phyloP scores from a whole-genome alignment of 495 filamentous ascomycete genomes.

The Tetracladium marchalianum region DNA sequence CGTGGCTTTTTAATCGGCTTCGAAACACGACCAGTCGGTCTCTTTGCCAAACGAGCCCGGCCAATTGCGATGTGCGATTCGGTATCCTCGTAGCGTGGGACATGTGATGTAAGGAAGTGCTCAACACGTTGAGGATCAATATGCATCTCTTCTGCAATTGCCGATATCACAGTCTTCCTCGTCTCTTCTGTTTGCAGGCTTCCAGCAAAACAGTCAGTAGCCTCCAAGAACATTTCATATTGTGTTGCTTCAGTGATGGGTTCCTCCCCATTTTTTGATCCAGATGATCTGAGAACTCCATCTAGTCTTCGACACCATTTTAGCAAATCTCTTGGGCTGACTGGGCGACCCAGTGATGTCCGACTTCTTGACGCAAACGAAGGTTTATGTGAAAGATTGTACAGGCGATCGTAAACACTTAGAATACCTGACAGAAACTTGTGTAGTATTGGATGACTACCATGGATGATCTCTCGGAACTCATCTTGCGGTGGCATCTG shows the following conservation, averaged over 20 bases:
- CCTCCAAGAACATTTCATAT: slow-evolving; percentile 85
- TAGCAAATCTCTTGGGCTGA: slow-evolving; percentile 73
- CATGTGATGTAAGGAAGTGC: slow-evolving; percentile 57
- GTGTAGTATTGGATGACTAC: slow-evolving; percentile 57
- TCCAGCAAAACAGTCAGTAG: slow-evolving; percentile 79
- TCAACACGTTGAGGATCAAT: slow-evolving; percentile 69
- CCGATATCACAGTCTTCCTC: slow-evolving; percentile 48
- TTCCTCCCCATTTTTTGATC: slow-evolving; percentile 63
- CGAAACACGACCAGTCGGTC: slow-evolving; percentile 28
- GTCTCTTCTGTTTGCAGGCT: slow-evolving; percentile 57
- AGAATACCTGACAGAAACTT: slow-evolving; percentile 62
- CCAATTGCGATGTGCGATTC: slow-evolving; percentile 54
- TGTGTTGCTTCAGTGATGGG: slow-evolving; percentile 58
- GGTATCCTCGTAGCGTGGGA: slow-evolving; percentile 51
- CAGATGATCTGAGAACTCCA: slow-evolving; percentile 42
- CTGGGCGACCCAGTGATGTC: slow-evolving; percentile 43
- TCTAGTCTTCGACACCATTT: slow-evolving; percentile 80
- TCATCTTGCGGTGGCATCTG: slow-evolving; percentile 59
- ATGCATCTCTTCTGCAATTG: slow-evolving; percentile 75
- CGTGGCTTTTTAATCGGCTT: slow-evolving; percentile 30
- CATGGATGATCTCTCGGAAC: slow-evolving; percentile 59
- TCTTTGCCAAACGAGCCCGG: slow-evolving; percentile 47
- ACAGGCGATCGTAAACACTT: slow-evolving; percentile 61
- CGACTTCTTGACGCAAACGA: slow-evolving; percentile 44
- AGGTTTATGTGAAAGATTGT: slow-evolving; percentile 38